Percentiles rank a stretch among this genome's conserved stretches.
phyloP scores from a whole-genome alignment of 306 rosid species.

The Corylus americana region DNA sequence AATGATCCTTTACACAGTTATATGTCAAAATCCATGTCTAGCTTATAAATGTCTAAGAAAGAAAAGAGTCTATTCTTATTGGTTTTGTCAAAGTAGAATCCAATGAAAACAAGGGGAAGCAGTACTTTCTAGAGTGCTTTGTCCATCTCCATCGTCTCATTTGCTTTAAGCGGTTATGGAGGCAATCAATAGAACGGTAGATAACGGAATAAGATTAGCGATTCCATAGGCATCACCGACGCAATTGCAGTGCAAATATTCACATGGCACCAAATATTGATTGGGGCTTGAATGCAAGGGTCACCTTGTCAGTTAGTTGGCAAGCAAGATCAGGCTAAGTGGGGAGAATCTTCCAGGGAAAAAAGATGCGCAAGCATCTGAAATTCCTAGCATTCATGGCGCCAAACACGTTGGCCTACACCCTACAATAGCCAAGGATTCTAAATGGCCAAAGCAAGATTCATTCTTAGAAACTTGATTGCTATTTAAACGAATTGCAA shows the following conservation, averaged over 20 bases:
- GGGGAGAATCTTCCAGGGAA: not conserved
- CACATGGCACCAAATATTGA: not conserved
- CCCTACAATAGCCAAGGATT: not conserved
- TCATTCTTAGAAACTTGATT: not conserved
- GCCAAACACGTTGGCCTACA: not conserved
- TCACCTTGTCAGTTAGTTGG: not conserved
- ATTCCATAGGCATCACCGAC: not conserved
- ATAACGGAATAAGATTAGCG: not conserved
- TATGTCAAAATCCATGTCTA: conserved; percentile 2
- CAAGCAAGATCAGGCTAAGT: not conserved
- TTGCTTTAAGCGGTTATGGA: not conserved
- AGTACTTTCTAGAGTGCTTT: not conserved
- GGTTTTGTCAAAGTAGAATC: conserved; percentile 22
- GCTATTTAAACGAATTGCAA: not conserved
- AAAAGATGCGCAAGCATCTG: not conserved
- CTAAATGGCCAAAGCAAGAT: not conserved
- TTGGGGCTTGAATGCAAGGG: not conserved
- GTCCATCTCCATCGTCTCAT: not conserved
- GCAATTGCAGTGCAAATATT: not conserved
- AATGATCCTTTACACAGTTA: conserved; percentile 6
- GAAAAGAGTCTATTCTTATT: conserved; percentile 20
- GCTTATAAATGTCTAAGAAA: conserved; percentile 13
- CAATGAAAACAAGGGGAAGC: conserved; percentile 15
- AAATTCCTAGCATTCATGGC: conserved; percentile 7
- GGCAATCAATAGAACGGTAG: conserved; percentile 2